Percentiles rank a stretch among this genome's conserved stretches.
Evolutionary conservation across 2,329 filamentous ascomycete species (phyloP).

Genomic region (Xylariaceae sp.): DNA sequence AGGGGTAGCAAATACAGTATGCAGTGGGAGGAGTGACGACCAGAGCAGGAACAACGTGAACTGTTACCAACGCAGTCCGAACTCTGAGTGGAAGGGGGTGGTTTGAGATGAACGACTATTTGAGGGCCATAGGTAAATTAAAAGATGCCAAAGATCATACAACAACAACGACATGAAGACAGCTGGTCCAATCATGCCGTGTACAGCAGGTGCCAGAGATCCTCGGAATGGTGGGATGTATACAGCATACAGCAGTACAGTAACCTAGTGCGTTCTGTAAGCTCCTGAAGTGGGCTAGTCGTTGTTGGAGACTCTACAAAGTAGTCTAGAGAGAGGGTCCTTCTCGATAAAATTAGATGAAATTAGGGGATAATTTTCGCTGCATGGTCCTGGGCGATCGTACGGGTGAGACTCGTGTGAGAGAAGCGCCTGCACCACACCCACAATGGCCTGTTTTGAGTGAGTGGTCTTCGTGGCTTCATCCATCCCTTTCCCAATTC

Average conservation of each 20-base stretch:
- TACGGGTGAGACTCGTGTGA: too few species aligned
- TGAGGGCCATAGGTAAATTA: not conserved
- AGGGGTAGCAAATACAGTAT: not conserved
- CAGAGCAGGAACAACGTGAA: too few species aligned
- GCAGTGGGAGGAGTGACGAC: not conserved
- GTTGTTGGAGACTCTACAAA: too few species aligned
- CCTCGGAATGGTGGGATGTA: constrained; percentile 10
- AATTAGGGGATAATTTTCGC: too few species aligned
- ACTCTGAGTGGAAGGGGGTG: not conserved
- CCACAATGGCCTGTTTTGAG: too few species aligned
- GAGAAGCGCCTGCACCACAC: too few species aligned
- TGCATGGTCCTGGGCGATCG: constrained; percentile 13
- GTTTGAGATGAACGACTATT: not conserved
- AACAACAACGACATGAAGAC: constrained; percentile 12
- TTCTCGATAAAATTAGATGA: constrained; percentile 21
- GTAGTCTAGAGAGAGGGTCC: constrained; percentile 17
- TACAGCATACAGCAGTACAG: too few species aligned
- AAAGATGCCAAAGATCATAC: not conserved
- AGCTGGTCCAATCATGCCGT: constrained; percentile 19
- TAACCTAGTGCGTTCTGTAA: too few species aligned
- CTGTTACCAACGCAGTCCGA: too few species aligned
- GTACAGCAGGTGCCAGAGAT: constrained; percentile 9
- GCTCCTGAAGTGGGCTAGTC: too few species aligned
- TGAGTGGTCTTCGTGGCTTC: too few species aligned
- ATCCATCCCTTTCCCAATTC: too few species aligned